Evolutionary conservation across 768 basidiomycete genomes (phyloP).

Genomic region (Calocera cornea): DNA sequence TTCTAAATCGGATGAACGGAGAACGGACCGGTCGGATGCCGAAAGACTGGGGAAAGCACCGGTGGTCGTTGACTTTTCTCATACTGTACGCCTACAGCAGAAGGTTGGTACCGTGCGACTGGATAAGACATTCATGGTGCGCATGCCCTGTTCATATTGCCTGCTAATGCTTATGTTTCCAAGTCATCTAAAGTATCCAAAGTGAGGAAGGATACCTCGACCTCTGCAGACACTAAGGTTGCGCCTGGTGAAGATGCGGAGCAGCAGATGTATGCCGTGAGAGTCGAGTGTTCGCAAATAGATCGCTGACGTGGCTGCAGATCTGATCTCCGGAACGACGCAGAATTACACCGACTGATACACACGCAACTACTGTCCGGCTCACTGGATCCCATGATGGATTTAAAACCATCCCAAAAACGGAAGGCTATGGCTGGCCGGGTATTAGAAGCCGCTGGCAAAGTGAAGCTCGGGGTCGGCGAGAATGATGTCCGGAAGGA

Average conservation of each 20-base stretch:
- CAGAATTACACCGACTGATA: slow-evolving; percentile 59
- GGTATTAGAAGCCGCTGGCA: slow-evolving; percentile 55
- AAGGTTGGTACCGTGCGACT: slow-evolving; percentile 25
- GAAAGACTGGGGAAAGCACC: slow-evolving; percentile 19
- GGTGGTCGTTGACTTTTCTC: slow-evolving; percentile 47
- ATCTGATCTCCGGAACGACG: slow-evolving; percentile 64
- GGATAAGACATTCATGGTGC: slow-evolving; percentile 65
- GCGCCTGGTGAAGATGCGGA: slow-evolving; percentile 19
- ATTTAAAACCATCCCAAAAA: slow-evolving; percentile 50
- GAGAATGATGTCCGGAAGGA: slow-evolving; percentile 44
- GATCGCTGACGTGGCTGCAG: slow-evolving; percentile 27
- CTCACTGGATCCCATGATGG: slow-evolving; percentile 47
- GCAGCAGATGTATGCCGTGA: slow-evolving; percentile 13
- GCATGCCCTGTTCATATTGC: background rate
- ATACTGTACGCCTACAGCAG: slow-evolving; percentile 19
- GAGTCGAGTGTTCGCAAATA: slow-evolving; percentile 18
- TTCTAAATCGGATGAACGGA: background rate
- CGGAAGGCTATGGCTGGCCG: slow-evolving; percentile 67
- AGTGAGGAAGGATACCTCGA: slow-evolving; percentile 30
- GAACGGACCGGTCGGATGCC: background rate
- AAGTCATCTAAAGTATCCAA: slow-evolving; percentile 71
- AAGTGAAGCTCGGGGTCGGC: slow-evolving; percentile 59
- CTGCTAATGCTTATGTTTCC: background rate
- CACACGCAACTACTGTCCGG: slow-evolving; percentile 71
- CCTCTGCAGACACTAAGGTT: slow-evolving; percentile 7